Base-by-base conservation (phyloP, 148 eudicot genomes). In the Bassia scoparia region DNA sequence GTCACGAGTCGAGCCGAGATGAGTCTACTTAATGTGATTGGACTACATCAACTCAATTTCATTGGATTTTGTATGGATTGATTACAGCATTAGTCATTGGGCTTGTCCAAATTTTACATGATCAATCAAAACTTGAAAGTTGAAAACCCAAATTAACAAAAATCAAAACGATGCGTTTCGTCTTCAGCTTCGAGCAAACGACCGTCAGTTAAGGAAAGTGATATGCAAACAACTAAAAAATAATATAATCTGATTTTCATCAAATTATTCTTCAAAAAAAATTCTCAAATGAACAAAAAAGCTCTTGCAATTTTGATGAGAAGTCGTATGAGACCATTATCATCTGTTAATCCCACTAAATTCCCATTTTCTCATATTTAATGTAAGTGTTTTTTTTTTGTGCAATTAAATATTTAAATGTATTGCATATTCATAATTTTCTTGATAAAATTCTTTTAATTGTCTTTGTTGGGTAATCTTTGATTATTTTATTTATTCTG, bases 251-350 rank as follows among this genome's bases (percentile, higher is more conserved):
- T n/a, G n/a, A 15, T 35, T 38, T 52, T 50, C 18, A 23, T 31
- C 49, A 34, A 46, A n/a, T 4, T 46, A 3, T 53, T 17, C 38
- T 38, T 10, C 6, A 29, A 18, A 60, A 2, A 46, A 55, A 49
- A 71, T 50, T 16, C 14, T 10, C 70, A 55, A 56, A 91, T 91
- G 97, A 93, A 93, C 87, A 89, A 77, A 79, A 93, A 87, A 80
- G 98, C 85, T 48, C 83, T 93, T 16, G 84, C 95, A 11, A 84
- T 93, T 80, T 78, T 93, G 83, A 75, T 93, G 95, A 86, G 98
- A 71, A 85, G 97, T 30, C 89, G 81, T 71, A 90, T 93, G 87
- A 81, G 83, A 58, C 89, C 95, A 49, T 80, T 81, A n/a, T 50
- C 71, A 18, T 29, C 78, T 63, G 30, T 67, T 15, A 64, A 77